These are phyloP conservation scores for Saccharomycopsis guyanensis DNA, from an alignment of 805 yeast species.

Conservation along the genomic window DNA sequence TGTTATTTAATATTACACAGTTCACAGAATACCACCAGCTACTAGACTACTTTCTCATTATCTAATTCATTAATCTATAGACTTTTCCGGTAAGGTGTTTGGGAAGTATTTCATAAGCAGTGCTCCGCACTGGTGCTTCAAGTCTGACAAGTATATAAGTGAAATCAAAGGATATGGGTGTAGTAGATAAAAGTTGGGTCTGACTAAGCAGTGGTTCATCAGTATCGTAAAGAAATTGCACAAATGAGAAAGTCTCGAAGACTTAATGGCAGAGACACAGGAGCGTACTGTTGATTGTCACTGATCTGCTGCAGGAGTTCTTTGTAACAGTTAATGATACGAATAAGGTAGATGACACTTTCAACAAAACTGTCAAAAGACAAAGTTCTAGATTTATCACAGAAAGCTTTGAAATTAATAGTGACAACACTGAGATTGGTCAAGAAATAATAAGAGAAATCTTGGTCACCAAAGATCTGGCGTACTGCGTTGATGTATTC, in stretches of 20 bases:
- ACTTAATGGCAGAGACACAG: background rate
- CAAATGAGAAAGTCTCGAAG: constrained; percentile 1
- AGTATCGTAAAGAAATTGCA: constrained; percentile 2
- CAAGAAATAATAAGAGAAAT: constrained; percentile 2
- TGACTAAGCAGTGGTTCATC: no score
- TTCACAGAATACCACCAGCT: no score
- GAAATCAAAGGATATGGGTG: no score
- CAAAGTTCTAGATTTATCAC: background rate
- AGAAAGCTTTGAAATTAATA: constrained; percentile 9
- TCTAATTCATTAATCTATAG: no score
- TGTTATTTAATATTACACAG: background rate
- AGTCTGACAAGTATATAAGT: no score
- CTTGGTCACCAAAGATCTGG: constrained; percentile 11
- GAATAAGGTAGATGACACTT: constrained; percentile 12
- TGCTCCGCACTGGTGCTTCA: no score
- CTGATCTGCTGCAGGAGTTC: background rate
- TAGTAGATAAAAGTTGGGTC: no score
- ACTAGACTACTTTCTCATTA: no score
- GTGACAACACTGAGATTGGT: constrained; percentile 8
- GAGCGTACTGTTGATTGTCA: background rate
- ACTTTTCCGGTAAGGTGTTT: no score
- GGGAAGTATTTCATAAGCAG: no score
- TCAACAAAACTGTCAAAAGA: constrained; percentile 15
- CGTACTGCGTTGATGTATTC: constrained; percentile 9
- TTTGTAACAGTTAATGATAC: constrained; percentile 6